Evolutionary conservation across 441 rosid genomes (phyloP).

Genomic region (Syzygium malaccense): DNA sequence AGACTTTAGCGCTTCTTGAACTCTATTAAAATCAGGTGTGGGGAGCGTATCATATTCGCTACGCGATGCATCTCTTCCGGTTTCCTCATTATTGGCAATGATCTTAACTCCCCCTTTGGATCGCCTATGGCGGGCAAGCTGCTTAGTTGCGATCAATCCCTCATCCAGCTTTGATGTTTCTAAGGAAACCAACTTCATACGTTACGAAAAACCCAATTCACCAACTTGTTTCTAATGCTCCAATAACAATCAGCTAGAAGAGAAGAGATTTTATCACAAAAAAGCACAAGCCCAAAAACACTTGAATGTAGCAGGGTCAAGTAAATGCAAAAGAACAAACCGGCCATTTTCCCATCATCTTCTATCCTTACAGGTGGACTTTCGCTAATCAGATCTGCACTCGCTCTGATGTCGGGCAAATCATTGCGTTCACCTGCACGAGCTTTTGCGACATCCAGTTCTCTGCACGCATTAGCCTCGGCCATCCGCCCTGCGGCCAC

Average conservation of each 20-base stretch:
- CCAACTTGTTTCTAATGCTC: background rate
- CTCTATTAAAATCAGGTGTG: slow-evolving; percentile 23
- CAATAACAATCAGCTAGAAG: background rate
- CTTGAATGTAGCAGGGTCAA: background rate
- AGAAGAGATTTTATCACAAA: background rate
- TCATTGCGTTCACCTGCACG: background rate
- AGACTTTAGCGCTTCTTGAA: slow-evolving; percentile 25
- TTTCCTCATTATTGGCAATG: slow-evolving; percentile 8
- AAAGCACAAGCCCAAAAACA: background rate
- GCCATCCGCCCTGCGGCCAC: slow-evolving; percentile 4
- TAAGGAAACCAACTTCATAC: background rate
- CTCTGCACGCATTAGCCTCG: background rate
- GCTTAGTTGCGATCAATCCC: slow-evolving; percentile 3
- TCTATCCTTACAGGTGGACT: too few relatives aligned
- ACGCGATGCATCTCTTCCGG: background rate
- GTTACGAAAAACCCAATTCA: background rate
- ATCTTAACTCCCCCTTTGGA: slow-evolving; percentile 12
- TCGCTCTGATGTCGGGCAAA: too few relatives aligned
- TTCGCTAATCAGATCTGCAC: too few relatives aligned
- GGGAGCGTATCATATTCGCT: slow-evolving; percentile 4
- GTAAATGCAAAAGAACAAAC: background rate
- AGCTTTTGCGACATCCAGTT: background rate
- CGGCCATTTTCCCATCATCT: too few relatives aligned
- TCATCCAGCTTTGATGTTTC: slow-evolving; percentile 7
- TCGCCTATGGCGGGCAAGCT: background rate